phyloP scores from a whole-genome alignment of 371 early-diverging fungal species.

The Apophysomyces sp. region DNA sequence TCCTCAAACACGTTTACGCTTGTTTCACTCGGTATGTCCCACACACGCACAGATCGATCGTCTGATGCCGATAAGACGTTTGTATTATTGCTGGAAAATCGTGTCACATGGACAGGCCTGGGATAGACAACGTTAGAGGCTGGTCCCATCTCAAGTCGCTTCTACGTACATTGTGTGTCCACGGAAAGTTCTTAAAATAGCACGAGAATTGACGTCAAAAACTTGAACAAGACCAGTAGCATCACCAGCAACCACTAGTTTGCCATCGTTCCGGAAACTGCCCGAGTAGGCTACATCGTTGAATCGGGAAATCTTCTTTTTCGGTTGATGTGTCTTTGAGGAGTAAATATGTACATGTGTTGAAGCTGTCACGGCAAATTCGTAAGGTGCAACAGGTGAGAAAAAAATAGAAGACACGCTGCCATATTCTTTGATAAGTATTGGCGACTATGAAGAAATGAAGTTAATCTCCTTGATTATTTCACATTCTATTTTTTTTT shows the following conservation, averaged over 20 bases:
- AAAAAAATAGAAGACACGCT: slow-evolving; percentile 84
- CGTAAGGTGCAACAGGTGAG: slow-evolving; percentile 80
- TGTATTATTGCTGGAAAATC: slow-evolving; percentile 77
- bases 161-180: slow-evolving; percentile 77
- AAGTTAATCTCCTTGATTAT: background rate
- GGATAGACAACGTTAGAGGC: background rate
- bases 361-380: slow-evolving; percentile 88
- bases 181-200: slow-evolving; percentile 83
- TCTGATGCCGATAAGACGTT: slow-evolving; percentile 88
- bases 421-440: slow-evolving; percentile 85
- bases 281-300: slow-evolving; percentile 84
- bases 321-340: slow-evolving; percentile 73
- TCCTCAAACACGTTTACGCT: slow-evolving; percentile 72
- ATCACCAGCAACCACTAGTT: slow-evolving; percentile 92
- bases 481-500: background rate
- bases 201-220: slow-evolving; percentile 76
- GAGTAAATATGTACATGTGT: slow-evolving; percentile 91
- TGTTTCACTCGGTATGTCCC: slow-evolving; percentile 91
- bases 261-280: slow-evolving; percentile 83
- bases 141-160: background rate
- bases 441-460: slow-evolving; percentile 61
- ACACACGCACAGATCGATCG: slow-evolving; percentile 87
- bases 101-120: slow-evolving; percentile 81
- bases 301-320: slow-evolving; percentile 90
- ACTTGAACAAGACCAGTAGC: slow-evolving; percentile 86